Evolutionary conservation across 2,329 filamentous ascomycete genomes (phyloP).

Genomic region (Fusarium falciforme): DNA sequence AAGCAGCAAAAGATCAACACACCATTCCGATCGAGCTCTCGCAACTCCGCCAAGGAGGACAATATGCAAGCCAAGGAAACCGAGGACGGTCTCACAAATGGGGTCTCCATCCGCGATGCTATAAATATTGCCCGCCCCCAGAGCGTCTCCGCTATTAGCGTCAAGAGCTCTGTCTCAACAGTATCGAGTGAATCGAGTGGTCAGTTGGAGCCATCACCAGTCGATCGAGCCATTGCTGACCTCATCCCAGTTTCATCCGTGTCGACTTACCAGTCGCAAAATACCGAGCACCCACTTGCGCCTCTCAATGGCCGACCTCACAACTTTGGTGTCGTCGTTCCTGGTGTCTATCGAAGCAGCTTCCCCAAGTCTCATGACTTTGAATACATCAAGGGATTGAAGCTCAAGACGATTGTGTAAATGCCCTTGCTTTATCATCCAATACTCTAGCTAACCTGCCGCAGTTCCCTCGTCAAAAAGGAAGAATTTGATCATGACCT

Average conservation of each 20-base stretch:
- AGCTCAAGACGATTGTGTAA: slow-evolving; percentile 84
- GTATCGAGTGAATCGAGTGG: slow-evolving; percentile 33
- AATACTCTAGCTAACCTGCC: slow-evolving; percentile 21
- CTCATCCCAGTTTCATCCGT: slow-evolving; percentile 28
- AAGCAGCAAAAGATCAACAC: slow-evolving; percentile 23
- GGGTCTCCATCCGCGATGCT: slow-evolving; percentile 25
- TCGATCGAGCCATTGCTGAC: slow-evolving; percentile 13
- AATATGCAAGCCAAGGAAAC: slow-evolving; percentile 34
- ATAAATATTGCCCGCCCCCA: slow-evolving; percentile 31
- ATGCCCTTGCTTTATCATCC: slow-evolving; percentile 45
- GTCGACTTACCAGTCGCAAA: slow-evolving; percentile 21
- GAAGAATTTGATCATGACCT: slow-evolving; percentile 66
- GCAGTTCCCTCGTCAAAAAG: slow-evolving; percentile 72
- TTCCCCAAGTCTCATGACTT: slow-evolving; percentile 81
- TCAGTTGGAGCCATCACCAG: slow-evolving; percentile 1
- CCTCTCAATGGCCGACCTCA: slow-evolving; percentile 57
- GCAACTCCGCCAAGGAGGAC: slow-evolving; percentile 46
- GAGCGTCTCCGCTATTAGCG: slow-evolving; percentile 12
- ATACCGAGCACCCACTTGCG: slow-evolving; percentile 33
- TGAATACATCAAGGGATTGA: slow-evolving; percentile 73
- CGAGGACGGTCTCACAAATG: slow-evolving; percentile 39
- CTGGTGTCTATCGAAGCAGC: slow-evolving; percentile 83
- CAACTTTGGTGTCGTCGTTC: slow-evolving; percentile 82
- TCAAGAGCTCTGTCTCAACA: slow-evolving; percentile 26
- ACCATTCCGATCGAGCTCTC: slow-evolving; percentile 46